phyloP scores from a whole-genome alignment of 2,329 filamentous ascomycete genomes.

The Xylariales sp. region DNA sequence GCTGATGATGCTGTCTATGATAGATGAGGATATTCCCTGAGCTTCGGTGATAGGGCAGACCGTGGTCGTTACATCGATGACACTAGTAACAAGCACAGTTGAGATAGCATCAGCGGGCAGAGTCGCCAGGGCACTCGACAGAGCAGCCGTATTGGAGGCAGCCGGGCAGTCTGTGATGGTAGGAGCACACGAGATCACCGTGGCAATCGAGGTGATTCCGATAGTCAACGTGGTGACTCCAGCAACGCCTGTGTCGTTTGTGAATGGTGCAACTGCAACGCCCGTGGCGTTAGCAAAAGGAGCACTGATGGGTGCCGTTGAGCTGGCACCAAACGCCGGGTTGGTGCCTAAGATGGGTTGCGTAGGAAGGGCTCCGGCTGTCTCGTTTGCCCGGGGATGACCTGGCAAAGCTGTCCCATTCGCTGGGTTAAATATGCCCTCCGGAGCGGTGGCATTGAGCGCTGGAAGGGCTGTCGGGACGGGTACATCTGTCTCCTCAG shows the following conservation, averaged over 20 bases:
- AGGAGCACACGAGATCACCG: conserved; percentile 23
- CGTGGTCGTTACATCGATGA: conserved; percentile 24
- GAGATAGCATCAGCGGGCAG: conserved; percentile 18
- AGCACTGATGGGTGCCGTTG: neutral
- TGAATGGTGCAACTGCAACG: conserved; percentile 5
- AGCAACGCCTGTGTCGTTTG: conserved; percentile 9
- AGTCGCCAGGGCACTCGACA: conserved; percentile 18
- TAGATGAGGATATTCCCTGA: conserved; percentile 19
- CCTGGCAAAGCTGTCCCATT: too few relatives aligned
- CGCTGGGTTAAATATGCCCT: too few relatives aligned
- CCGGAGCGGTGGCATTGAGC: neutral
- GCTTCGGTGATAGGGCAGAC: conserved; percentile 24
- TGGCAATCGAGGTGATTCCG: conserved; percentile 19
- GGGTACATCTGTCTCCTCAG: neutral
- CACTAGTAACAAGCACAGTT: conserved; percentile 22
- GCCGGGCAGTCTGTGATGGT: conserved; percentile 24
- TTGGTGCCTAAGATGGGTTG: neutral
- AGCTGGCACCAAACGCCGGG: conserved; percentile 1
- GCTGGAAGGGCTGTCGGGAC: neutral
- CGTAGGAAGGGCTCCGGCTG: too few relatives aligned
- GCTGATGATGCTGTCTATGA: conserved; percentile 13
- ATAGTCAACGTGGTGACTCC: conserved; percentile 21
- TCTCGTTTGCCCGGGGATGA: too few relatives aligned
- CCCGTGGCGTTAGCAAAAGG: conserved; percentile 11
- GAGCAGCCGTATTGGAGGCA: conserved; percentile 16